Evolutionary conservation across 768 basidiomycete species (phyloP).

Genomic region (Lentinula boryana): DNA sequence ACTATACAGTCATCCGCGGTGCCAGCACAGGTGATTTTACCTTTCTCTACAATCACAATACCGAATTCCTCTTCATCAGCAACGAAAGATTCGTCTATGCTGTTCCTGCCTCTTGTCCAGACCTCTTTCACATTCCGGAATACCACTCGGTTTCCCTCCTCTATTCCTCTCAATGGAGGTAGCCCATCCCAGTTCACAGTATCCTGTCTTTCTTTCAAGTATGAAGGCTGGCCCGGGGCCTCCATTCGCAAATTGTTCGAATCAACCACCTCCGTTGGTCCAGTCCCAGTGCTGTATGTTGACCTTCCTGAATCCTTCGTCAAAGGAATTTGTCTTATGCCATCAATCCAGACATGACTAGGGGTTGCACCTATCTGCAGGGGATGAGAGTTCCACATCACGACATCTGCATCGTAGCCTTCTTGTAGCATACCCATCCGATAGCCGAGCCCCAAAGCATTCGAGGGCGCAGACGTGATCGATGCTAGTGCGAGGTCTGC

Average conservation of each 20-base stretch:
- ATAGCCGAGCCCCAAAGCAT: slow-evolving; percentile 65
- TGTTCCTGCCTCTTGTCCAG: slow-evolving; percentile 27
- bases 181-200: slow-evolving; percentile 64
- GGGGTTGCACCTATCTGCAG: slow-evolving; percentile 72
- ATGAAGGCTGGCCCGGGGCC: slow-evolving; percentile 52
- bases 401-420: slow-evolving; percentile 64
- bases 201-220: slow-evolving; percentile 54
- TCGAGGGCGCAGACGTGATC: slow-evolving; percentile 63
- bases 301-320: slow-evolving; percentile 30
- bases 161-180: slow-evolving; percentile 48
- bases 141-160: slow-evolving; percentile 30
- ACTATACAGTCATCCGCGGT: slow-evolving; percentile 20
- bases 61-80: slow-evolving; percentile 15
- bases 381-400: slow-evolving; percentile 75
- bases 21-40: slow-evolving; percentile 49
- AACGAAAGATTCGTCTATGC: slow-evolving; percentile 27
- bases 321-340: slow-evolving; percentile 63
- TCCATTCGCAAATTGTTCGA: slow-evolving; percentile 34
- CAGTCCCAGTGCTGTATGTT: slow-evolving; percentile 36
- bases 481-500: slow-evolving; percentile 53
- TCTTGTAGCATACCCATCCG: slow-evolving; percentile 59
- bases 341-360: slow-evolving; percentile 77
- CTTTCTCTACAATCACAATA: slow-evolving; percentile 39
- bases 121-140: slow-evolving; percentile 67
- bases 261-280: slow-evolving; percentile 7